Base-by-base conservation (phyloP, 2,329 filamentous ascomycete genomes). In the Blastomyces parvus region DNA sequence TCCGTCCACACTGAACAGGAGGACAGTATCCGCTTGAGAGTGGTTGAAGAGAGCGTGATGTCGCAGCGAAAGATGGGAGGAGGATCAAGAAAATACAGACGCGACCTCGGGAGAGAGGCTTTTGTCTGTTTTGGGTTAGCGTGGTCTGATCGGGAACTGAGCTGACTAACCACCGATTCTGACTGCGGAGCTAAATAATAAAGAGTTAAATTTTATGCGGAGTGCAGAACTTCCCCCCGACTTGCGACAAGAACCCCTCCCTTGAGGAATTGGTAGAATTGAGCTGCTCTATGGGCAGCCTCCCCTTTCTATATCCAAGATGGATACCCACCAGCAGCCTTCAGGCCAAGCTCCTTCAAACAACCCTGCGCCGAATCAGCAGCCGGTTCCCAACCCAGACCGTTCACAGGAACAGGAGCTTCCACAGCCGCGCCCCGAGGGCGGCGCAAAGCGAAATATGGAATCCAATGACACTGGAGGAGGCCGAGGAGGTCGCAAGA, bases 401-500 rank as follows among this genome's bases (percentile, higher is more conserved):
- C 17, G 14, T 33, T 36, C 58, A n/a, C 33, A 48, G 25, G 25
- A 48, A 6, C 57, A 33, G 22, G 40, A 48, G 17, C 14, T 48
- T 48, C 22, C 58, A 59, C 25, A 59, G 8, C 9, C 25, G 27
- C 25, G 27, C 14, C 42, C 57, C 25, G 57, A 30, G 25, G 17
- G 8, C 40, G 46, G 38, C 27, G 17, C 33, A 27, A 25, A 59
- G 25, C 40, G 56, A 52, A 36, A 61, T 17, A 73, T 74, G 75
- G 72, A 73, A 68, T 70, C 72, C 69, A 70, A 74, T 71, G 71
- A 68, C 65, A 69, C 68, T 67, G 64, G 69, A 72, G 67, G 69
- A 70, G 69, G 65, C 64, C 66, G 69, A 68, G 66, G 71, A 70
- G 71, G 72, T 73, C 71, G 73, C 69, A 72, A 76, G 73, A 78